Evolutionary conservation across 2,329 filamentous ascomycete genomes (phyloP), one percentile per base, ranked within the genome.

Genomic region (Fusarium austroafricanum): DNA sequence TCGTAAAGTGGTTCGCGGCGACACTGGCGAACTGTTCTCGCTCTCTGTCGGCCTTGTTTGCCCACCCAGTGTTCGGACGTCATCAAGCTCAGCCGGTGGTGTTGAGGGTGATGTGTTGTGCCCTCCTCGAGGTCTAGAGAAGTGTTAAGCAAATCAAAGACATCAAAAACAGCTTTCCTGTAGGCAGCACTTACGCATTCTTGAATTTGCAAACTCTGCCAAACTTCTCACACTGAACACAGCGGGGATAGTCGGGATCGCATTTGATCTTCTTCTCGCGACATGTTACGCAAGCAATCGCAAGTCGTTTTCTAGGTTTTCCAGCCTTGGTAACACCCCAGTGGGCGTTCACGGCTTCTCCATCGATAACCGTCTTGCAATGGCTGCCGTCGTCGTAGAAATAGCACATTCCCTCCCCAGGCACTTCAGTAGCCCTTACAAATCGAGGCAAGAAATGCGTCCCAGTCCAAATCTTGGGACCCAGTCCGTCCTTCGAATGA

Each of bases 261-360:
- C 94, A 97, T 79, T 97, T 97, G 81, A 97, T 97, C 84, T 97
- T 97, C 88, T 97, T 97, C 81, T 97, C 94, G 50, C 94, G 88
- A 77, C 94, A 97, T 14, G 93, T 96, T 60, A 97, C 86, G 76
- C 94, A 97, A n/a, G 93, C 93, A 77, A 97, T 94, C 23, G 94
- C 94, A 57, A 97, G 84, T 57, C 94, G 87, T 81, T 97, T 97
- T 70, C 94, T 88, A 46, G 94, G 94, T 81, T 97, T 97, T 15
- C 94, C 94, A 3, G 94, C 94, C 80, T 97, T 97, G 35, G 94
- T 97, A 11, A 97, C 89, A 17, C 94, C 94, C 94, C 94, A 97
- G 70, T 93, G 92, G 2, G 94, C 92, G 76, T 97, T 97, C 51
- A 97, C 93, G 1, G 85, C 85, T 76, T 97, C 92, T 18, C 94